These are phyloP conservation scores for Zostera marina DNA, from an alignment of 116 monocot species.

Conservation along the genomic window DNA sequence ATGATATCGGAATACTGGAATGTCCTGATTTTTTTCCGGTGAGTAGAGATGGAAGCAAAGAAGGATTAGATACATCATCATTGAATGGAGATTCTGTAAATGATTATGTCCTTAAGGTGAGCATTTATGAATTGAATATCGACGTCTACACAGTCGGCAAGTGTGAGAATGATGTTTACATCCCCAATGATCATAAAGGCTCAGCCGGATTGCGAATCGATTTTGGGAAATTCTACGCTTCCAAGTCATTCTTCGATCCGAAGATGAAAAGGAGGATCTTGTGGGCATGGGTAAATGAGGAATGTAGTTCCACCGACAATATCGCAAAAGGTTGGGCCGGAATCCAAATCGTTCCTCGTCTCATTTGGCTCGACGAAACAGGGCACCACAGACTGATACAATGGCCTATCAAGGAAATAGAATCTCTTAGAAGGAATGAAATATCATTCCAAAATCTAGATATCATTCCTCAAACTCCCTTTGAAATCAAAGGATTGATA, in stretches of 20 bases:
- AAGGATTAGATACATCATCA: conserved; percentile 28
- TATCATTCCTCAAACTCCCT: conserved; percentile 10
- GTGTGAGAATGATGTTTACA: conserved; percentile 14
- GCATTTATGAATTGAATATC: conserved; percentile 11
- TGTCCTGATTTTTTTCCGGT: conserved; percentile 77
- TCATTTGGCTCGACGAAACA: conserved; percentile 29
- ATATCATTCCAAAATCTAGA: conserved; percentile 9
- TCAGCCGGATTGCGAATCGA: conserved; percentile 26
- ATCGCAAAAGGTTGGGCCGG: conserved; percentile 50
- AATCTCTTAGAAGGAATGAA: conserved; percentile 33
- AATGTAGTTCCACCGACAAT: conserved; percentile 14
- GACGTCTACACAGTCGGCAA: conserved; percentile 33
- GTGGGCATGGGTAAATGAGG: conserved; percentile 55
- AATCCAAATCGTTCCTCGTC: conserved; percentile 52
- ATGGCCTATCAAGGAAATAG: conserved; percentile 66
- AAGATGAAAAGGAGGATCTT: conserved; percentile 26
- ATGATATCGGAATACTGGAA: conserved; percentile 60
- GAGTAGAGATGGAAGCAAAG: conserved; percentile 2
- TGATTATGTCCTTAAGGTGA: conserved; percentile 41
- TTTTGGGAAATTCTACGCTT: conserved; percentile 46
- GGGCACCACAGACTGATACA: conserved; percentile 48
- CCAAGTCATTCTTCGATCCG: conserved; percentile 54
- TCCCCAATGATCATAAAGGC: conserved; percentile 20
- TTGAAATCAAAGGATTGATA: conserved; percentile 36
- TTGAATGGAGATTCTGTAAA: conserved; percentile 5